Conservation (phyloP, 805 yeast genomes). For the Yueomyces sp. region DNA sequence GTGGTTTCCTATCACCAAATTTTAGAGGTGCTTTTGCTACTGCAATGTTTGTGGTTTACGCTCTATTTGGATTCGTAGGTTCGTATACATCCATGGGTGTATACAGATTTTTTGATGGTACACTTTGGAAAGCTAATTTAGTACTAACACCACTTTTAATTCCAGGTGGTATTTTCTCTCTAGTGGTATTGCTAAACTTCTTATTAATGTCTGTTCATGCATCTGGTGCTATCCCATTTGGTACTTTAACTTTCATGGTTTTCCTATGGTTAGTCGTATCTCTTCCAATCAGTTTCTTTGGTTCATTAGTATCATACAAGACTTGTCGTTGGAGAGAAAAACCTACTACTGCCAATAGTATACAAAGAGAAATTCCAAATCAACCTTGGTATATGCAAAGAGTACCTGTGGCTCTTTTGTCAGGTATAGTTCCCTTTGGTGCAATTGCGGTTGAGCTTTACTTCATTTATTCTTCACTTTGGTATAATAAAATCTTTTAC, state of each 20-base stretch:
- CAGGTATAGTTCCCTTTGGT: conserved; percentile 91
- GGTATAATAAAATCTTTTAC: conserved; percentile 89
- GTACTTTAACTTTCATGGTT: conserved; percentile 74
- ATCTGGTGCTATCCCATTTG: conserved; percentile 90
- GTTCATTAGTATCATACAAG: conserved; percentile 70
- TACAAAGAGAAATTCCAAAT: conserved; percentile 88
- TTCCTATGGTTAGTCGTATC: conserved; percentile 77
- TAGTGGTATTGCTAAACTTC: conserved; percentile 64
- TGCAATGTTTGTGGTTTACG: conserved; percentile 73
- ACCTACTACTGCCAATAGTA: conserved; percentile 88
- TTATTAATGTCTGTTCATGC: conserved; percentile 66
- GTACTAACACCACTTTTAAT: conserved; percentile 69
- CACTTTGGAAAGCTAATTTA: conserved; percentile 80
- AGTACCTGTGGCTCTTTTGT: conserved; percentile 50
- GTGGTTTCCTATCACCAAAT: conserved; percentile 86
- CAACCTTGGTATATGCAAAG: conserved; percentile 77
- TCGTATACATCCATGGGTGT: conserved; percentile 78
- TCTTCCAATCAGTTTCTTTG: conserved; percentile 69
- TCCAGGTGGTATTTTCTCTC: conserved; percentile 58
- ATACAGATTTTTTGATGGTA: conserved; percentile 85
- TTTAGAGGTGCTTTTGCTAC: conserved; percentile 91
- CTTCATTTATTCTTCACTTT: conserved; percentile 77
- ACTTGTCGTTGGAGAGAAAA: conserved; percentile 36
- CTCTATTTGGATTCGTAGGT: conserved; percentile 68
- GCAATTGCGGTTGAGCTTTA: conserved; percentile 91